These are phyloP conservation scores for Colletotrichum sp. DNA, from an alignment of 2,329 filamentous ascomycete species.

Conservation along the genomic window DNA sequence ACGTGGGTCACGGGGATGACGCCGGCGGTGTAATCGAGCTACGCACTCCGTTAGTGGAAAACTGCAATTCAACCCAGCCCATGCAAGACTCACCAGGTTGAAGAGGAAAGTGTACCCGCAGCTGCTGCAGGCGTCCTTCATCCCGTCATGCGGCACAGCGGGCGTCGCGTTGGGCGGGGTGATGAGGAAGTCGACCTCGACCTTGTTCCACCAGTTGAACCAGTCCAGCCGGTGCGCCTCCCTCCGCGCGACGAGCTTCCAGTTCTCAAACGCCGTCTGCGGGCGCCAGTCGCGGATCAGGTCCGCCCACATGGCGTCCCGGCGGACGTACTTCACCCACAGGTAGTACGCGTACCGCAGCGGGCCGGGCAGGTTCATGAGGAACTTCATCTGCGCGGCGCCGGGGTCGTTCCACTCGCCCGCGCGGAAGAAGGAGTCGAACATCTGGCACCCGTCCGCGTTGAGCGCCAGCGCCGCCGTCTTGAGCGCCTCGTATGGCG, in stretches of 20 bases:
- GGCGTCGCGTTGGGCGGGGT: slow-evolving; percentile 90
- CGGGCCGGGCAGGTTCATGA: slow-evolving; percentile 75
- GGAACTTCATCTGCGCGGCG: slow-evolving; percentile 74
- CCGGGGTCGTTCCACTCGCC: slow-evolving; percentile 84
- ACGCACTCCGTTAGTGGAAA: slow-evolving; percentile 9
- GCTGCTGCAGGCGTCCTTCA: slow-evolving; percentile 83
- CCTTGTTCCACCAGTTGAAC: slow-evolving; percentile 84
- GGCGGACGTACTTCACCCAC: slow-evolving; percentile 83
- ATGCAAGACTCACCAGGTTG: slow-evolving; percentile 69
- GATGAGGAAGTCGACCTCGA: slow-evolving; percentile 78
- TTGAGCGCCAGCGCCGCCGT: slow-evolving; percentile 84
- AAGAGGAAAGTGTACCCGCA: slow-evolving; percentile 96
- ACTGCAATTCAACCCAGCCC: too few species aligned
- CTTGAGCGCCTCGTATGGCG: slow-evolving; percentile 75
- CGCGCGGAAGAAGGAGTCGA: slow-evolving; percentile 75
- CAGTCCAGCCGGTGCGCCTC: slow-evolving; percentile 80
- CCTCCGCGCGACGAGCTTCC: slow-evolving; percentile 78
- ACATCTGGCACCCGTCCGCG: slow-evolving; percentile 82
- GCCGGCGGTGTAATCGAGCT: slow-evolving; percentile 86
- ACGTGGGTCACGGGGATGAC: slow-evolving; percentile 88
- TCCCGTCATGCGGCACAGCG: slow-evolving; percentile 84
- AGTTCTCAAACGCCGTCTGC: slow-evolving; percentile 80
- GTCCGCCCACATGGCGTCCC: slow-evolving; percentile 79
- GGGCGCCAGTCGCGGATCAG: slow-evolving; percentile 75
- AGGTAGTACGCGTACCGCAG: slow-evolving; percentile 87